phyloP scores from a whole-genome alignment of 805 yeast genomes.

The Ogataea methanolica region DNA sequence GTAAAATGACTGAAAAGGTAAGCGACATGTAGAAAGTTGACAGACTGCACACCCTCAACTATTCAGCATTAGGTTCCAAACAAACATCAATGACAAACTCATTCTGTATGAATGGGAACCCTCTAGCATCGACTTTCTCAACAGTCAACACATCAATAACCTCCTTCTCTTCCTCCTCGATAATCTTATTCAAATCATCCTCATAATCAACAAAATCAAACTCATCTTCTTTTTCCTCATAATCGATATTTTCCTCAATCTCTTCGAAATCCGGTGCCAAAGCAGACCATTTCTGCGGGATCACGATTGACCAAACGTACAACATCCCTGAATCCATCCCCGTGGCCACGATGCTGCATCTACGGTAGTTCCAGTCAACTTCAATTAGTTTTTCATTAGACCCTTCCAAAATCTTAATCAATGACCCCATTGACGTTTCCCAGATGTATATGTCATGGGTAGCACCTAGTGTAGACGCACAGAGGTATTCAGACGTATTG shows the following conservation, averaged over 20 bases:
- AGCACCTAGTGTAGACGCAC: slow-evolving; percentile 84
- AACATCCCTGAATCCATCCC: slow-evolving; percentile 83
- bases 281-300: slow-evolving; percentile 95
- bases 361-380: slow-evolving; percentile 78
- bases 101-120: slow-evolving; percentile 45
- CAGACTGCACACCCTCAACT: neutral
- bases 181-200: slow-evolving; percentile 52
- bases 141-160: slow-evolving; percentile 60
- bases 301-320: slow-evolving; percentile 74
- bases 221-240: slow-evolving; percentile 86
- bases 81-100: slow-evolving; percentile 51
- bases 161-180: slow-evolving; percentile 58
- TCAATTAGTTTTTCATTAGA: slow-evolving; percentile 83
- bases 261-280: slow-evolving; percentile 95
- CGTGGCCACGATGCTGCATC: slow-evolving; percentile 73
- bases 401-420: slow-evolving; percentile 85
- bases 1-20: neutral
- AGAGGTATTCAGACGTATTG: slow-evolving; percentile 74
- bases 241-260: slow-evolving; percentile 85
- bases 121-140: slow-evolving; percentile 69
- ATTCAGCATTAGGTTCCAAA: slow-evolving; percentile 6
- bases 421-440: slow-evolving; percentile 87
- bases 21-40: neutral
- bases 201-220: slow-evolving; percentile 77
- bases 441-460: slow-evolving; percentile 88